These are phyloP conservation scores for Fusarium sp. DNA, from an alignment of 2,329 filamentous ascomycete species.

Conservation along the genomic window DNA sequence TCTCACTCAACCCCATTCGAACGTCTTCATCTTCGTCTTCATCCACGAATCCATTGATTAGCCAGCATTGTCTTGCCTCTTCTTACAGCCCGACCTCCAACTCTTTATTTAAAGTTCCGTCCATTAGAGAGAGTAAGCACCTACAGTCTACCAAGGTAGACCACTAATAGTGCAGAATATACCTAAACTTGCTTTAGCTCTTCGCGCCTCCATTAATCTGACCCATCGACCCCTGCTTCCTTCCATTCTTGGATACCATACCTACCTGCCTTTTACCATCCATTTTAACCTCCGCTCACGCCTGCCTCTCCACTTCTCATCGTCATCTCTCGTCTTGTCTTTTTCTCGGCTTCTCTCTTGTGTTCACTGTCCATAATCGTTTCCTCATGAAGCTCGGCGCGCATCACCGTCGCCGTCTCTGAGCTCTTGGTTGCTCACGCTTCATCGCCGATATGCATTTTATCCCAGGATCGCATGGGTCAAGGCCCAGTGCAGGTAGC, in stretches of 20 bases:
- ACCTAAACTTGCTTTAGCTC: slow-evolving; percentile 23
- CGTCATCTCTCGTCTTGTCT: slow-evolving; percentile 8
- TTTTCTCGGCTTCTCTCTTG: slow-evolving; percentile 15
- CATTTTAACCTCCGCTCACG: slow-evolving; percentile 12
- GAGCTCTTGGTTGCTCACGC: slow-evolving; percentile 36
- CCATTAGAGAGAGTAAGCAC: not conserved
- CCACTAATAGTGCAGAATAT: not conserved
- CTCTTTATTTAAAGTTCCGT: slow-evolving; percentile 14
- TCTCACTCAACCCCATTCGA: not conserved
- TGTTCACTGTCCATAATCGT: not conserved
- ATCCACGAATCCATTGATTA: not conserved
- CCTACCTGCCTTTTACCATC: slow-evolving; percentile 8
- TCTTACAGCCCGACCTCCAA: slow-evolving; percentile 14
- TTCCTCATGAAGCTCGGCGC: slow-evolving; percentile 37
- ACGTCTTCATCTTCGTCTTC: not conserved
- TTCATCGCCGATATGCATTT: slow-evolving; percentile 39
- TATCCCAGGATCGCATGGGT: slow-evolving; percentile 16
- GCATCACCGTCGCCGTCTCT: slow-evolving; percentile 21
- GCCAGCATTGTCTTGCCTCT: not conserved
- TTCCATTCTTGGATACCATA: slow-evolving; percentile 20
- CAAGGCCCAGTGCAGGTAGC: slow-evolving; percentile 30
- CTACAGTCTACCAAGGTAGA: not conserved
- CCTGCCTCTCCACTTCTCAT: slow-evolving; percentile 15
- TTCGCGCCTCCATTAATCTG: slow-evolving; percentile 9
- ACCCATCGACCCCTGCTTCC: slow-evolving; percentile 21